Evolutionary conservation across 257 asterid genomes (phyloP).

Genomic region (Solanum chiquidenum): DNA sequence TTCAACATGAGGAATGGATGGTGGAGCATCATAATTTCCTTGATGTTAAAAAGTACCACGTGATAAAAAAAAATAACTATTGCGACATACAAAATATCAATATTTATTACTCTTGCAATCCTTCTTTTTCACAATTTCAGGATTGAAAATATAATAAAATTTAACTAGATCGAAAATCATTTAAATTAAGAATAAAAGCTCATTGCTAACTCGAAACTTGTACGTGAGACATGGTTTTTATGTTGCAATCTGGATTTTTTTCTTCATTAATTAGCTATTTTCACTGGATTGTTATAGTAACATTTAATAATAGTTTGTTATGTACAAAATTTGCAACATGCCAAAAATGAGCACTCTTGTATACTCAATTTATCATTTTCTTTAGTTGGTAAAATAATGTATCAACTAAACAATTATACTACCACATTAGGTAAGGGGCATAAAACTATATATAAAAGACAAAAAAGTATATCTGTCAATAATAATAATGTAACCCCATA

Average conservation of each 20-base stretch:
- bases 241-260: not conserved
- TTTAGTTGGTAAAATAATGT: not conserved
- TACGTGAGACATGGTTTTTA: not conserved
- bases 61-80: too few relatives aligned
- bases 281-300: not conserved
- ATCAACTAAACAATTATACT: not conserved
- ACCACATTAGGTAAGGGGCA: not conserved
- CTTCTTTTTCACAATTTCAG: too few relatives aligned
- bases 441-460: not conserved
- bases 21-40: too few relatives aligned
- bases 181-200: not conserved
- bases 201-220: not conserved
- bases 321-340: not conserved
- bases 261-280: not conserved
- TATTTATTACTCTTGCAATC: not conserved
- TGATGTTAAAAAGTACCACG: too few relatives aligned
- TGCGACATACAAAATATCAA: not conserved
- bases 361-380: not conserved
- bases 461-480: not conserved
- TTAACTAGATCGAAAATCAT: not conserved
- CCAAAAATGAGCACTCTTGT: not conserved
- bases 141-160: not conserved
- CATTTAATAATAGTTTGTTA: not conserved
- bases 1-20: too few relatives aligned
- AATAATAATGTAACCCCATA: not conserved